Conservation (phyloP, 139 green algal species). For the Picochlorum sp. region DNA sequence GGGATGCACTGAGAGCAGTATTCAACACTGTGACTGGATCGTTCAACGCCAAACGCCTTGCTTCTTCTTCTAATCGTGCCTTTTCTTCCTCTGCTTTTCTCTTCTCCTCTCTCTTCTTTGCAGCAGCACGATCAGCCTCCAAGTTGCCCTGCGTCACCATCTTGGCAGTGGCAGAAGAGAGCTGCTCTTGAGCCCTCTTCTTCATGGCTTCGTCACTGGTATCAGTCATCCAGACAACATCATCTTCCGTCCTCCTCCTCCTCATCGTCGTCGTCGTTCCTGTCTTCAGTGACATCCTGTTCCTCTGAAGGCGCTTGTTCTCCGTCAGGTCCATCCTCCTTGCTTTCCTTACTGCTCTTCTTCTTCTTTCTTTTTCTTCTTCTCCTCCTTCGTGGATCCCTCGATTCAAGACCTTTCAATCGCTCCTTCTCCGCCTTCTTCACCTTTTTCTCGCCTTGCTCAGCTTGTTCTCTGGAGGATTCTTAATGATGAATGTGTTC, state of each 20-base stretch:
- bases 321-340: slow-evolving; percentile 36
- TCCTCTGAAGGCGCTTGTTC: slow-evolving; percentile 30
- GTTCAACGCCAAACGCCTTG: slow-evolving; percentile 6
- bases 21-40: slow-evolving; percentile 31
- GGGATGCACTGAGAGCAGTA: slow-evolving; percentile 27
- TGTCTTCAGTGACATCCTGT: slow-evolving; percentile 30
- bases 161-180: slow-evolving; percentile 70
- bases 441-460: slow-evolving; percentile 83
- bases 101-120: slow-evolving; percentile 35
- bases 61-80: slow-evolving; percentile 27
- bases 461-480: slow-evolving; percentile 88
- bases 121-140: slow-evolving; percentile 62
- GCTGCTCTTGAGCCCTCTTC: slow-evolving; percentile 75
- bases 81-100: slow-evolving; percentile 7
- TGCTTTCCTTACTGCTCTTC: slow-evolving; percentile 49
- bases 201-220: slow-evolving; percentile 64
- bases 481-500: slow-evolving; percentile 98
- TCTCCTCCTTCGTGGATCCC: slow-evolving; percentile 50
- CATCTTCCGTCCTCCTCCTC: slow-evolving; percentile 42
- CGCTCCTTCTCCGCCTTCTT: slow-evolving; percentile 89
- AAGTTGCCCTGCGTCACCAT: slow-evolving; percentile 84
- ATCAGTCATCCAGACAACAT: slow-evolving; percentile 91
- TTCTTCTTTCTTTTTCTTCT: slow-evolving; percentile 66
- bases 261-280: slow-evolving; percentile 18
- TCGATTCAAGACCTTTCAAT: slow-evolving; percentile 41